Percentiles rank a stretch among this genome's conserved stretches.
These are phyloP conservation scores for Fusarium lyarnte DNA, from an alignment of 2,329 filamentous ascomycete species.

Conservation along the genomic window DNA sequence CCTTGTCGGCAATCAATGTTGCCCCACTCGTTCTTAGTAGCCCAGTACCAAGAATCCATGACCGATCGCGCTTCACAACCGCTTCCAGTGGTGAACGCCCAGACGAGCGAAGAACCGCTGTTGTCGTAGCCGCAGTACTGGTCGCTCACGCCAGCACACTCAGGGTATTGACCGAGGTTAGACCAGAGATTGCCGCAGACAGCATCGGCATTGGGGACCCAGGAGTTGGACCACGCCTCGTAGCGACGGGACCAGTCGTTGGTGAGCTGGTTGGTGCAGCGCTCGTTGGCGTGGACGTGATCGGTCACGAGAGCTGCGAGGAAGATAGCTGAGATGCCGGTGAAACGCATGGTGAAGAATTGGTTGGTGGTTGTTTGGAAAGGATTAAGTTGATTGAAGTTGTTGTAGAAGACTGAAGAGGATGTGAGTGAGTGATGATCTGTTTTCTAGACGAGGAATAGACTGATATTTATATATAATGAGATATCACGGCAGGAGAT, in stretches of 20 bases:
- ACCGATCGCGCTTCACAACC: background rate
- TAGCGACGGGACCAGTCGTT: background rate
- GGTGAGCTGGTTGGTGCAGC: background rate
- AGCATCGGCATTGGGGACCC: accelerated
- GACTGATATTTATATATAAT: background rate
- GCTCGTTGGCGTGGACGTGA: background rate
- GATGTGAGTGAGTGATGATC: background rate
- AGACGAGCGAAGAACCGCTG: background rate
- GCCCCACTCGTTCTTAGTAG: background rate
- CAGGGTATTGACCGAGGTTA: background rate
- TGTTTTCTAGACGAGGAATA: accelerated
- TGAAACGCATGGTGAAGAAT: background rate
- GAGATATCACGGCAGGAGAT: accelerated
- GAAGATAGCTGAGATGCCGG: background rate
- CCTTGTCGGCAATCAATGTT: background rate
- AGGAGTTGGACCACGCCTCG: background rate
- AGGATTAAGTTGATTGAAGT: accelerated
- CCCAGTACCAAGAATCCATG: background rate
- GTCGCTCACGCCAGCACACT: background rate
- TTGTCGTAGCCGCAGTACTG: background rate
- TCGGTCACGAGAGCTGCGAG: background rate
- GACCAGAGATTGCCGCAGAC: background rate
- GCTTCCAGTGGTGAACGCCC: background rate
- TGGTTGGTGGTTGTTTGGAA: background rate
- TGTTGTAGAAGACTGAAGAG: background rate